Evolutionary conservation across 192 early-diverging fungal genomes (phyloP).

Genomic region (Allomyces javanicus): DNA sequence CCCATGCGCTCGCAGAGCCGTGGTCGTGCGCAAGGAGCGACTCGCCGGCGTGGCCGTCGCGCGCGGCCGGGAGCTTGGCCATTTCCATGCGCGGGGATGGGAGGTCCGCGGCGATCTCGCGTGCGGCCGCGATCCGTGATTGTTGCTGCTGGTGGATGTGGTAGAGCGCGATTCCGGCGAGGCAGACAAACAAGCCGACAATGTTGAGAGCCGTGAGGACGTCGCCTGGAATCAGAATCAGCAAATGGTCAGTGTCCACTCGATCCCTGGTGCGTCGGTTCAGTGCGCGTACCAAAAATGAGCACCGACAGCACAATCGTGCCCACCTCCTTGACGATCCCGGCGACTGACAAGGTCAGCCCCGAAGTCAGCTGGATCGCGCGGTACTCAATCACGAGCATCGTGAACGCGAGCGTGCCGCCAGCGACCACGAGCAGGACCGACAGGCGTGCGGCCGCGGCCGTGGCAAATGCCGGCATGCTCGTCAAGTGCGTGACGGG

Average conservation of each 20-base stretch:
- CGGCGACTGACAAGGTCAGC: constrained; percentile 71
- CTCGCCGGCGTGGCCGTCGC: no score
- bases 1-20: not conserved
- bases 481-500: constrained; percentile 18
- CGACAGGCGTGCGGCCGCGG: constrained; percentile 13
- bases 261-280: no score
- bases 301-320: constrained; percentile 51
- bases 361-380: constrained; percentile 67
- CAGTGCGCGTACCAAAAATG: constrained; percentile 29
- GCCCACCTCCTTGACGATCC: constrained; percentile 71
- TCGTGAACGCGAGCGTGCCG: constrained; percentile 64
- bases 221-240: constrained; percentile 18
- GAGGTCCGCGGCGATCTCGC: no score
- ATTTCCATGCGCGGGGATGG: no score
- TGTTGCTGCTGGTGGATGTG: constrained; percentile 36
- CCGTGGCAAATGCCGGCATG: constrained; percentile 22
- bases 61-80: no score
- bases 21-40: no score
- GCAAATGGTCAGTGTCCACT: no score
- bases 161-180: constrained; percentile 64
- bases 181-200: constrained; percentile 51
- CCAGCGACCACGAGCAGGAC: constrained; percentile 44
- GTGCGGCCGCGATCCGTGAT: not conserved
- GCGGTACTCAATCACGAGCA: constrained; percentile 72
- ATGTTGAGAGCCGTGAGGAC: constrained; percentile 51